Percentiles rank a stretch among this genome's conserved stretches.
Evolutionary conservation across 441 rosid genomes (phyloP).

Genomic region (Erodium trifolium): DNA sequence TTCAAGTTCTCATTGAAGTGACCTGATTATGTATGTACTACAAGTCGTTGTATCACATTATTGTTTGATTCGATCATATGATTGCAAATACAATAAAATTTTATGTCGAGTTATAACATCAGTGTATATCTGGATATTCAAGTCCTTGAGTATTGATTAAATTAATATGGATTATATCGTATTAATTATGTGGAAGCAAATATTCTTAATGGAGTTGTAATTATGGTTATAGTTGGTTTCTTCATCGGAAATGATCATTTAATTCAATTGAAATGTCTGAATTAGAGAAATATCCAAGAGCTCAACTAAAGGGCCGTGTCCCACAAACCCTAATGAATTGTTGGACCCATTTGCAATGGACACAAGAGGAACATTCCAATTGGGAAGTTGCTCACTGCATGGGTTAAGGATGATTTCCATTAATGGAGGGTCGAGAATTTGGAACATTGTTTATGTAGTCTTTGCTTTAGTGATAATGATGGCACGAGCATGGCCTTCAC

Average conservation of each 20-base stretch:
- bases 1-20: no score
- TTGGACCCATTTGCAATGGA: not conserved
- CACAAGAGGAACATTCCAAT: not conserved
- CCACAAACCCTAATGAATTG: not conserved
- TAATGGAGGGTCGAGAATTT: not conserved
- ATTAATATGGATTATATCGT: no score
- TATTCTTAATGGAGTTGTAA: no score
- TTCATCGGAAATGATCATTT: not conserved
- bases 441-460: not conserved
- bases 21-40: no score
- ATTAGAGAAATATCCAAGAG: not conserved
- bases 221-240: not conserved
- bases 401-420: not conserved
- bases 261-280: not conserved
- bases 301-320: not conserved
- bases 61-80: no score
- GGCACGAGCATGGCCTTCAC: not conserved
- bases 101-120: no score
- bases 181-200: no score
- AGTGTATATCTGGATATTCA: no score
- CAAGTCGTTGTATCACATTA: no score
- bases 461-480: not conserved
- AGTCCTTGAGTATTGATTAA: no score
- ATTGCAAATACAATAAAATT: no score
- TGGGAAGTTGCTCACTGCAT: not conserved